Conservation (phyloP, 208 protist genomes). For the Vickermania spadyakhi region DNA sequence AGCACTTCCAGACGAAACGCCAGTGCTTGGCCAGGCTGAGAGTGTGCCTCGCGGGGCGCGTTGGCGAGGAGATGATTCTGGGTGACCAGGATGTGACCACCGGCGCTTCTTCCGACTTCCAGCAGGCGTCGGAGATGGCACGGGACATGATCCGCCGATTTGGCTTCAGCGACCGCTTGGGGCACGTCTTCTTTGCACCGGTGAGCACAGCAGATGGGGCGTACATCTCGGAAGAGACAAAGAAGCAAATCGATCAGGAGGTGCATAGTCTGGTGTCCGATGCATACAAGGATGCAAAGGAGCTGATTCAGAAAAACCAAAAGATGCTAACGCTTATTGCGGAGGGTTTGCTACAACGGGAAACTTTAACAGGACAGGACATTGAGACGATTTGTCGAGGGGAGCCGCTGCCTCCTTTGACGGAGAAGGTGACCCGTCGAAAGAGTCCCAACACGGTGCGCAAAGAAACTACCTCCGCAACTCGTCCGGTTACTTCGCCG, state of each 20-base stretch:
- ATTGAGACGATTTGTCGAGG: conserved; percentile 68
- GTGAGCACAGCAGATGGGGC: conserved; percentile 64
- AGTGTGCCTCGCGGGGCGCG: conserved; percentile 85
- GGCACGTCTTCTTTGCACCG: conserved; percentile 83
- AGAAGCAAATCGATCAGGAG: conserved; percentile 80
- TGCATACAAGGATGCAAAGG: conserved; percentile 69
- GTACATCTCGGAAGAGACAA: conserved; percentile 88
- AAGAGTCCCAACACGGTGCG: not conserved
- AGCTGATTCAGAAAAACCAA: conserved; percentile 49
- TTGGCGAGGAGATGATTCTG: conserved; percentile 96
- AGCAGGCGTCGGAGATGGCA: conserved; percentile 86
- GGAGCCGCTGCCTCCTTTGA: conserved; percentile 40
- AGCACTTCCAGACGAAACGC: conserved; percentile 80
- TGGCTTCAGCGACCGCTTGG: conserved; percentile 81
- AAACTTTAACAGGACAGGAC: conserved; percentile 79
- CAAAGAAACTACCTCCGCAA: not conserved
- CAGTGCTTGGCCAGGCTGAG: conserved; percentile 79
- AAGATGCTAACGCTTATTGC: conserved; percentile 68
- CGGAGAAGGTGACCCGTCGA: conserved; percentile 5
- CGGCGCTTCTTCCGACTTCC: conserved; percentile 85
- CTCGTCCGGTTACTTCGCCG: too few relatives aligned
- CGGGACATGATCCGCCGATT: conserved; percentile 87
- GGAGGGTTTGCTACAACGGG: conserved; percentile 73
- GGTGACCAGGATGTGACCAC: conserved; percentile 92
- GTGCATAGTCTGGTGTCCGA: conserved; percentile 51